phyloP scores from a whole-genome alignment of 306 rosid species.

The Quercus engelmannii region DNA sequence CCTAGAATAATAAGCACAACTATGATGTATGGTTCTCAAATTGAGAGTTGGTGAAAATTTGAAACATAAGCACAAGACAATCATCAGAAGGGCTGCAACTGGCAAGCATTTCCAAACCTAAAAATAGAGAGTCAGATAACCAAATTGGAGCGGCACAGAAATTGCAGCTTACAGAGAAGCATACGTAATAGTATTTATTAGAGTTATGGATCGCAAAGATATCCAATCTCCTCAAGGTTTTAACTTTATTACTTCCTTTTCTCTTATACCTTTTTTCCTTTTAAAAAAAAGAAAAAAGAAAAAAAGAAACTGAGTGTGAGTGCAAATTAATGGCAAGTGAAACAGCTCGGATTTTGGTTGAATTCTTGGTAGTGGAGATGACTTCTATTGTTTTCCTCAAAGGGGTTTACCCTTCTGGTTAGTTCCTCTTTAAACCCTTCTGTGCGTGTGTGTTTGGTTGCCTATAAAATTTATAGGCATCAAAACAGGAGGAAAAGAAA shows the following conservation, averaged over 20 bases:
- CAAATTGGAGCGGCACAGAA: too few species aligned
- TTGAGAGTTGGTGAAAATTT: too few species aligned
- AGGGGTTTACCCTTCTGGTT: slow-evolving; percentile 83
- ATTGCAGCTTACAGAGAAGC: too few species aligned
- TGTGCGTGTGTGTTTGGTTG: slow-evolving; percentile 8
- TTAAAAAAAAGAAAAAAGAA: too few species aligned
- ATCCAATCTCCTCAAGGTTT: slow-evolving; percentile 59
- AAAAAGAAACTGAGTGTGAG: not conserved
- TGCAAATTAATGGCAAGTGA: slow-evolving; percentile 38
- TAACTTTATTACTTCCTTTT: not conserved
- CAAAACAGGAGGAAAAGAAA: not conserved
- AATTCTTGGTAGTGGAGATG: slow-evolving; percentile 77
- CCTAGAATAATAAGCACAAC: too few species aligned
- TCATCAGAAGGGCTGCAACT: too few species aligned
- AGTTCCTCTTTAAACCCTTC: not conserved
- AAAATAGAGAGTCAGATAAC: too few species aligned
- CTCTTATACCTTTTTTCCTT: not conserved
- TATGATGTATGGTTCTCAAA: too few species aligned
- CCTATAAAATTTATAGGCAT: not conserved
- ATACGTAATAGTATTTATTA: too few species aligned
- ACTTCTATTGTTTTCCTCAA: slow-evolving; percentile 70
- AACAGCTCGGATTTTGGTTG: slow-evolving; percentile 60
- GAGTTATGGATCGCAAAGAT: slow-evolving; percentile 56
- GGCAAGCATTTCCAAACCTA: too few species aligned
- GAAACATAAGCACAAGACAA: too few species aligned